Conservation (phyloP, 2,329 filamentous ascomycete species). For the Pyrenophora teres region DNA sequence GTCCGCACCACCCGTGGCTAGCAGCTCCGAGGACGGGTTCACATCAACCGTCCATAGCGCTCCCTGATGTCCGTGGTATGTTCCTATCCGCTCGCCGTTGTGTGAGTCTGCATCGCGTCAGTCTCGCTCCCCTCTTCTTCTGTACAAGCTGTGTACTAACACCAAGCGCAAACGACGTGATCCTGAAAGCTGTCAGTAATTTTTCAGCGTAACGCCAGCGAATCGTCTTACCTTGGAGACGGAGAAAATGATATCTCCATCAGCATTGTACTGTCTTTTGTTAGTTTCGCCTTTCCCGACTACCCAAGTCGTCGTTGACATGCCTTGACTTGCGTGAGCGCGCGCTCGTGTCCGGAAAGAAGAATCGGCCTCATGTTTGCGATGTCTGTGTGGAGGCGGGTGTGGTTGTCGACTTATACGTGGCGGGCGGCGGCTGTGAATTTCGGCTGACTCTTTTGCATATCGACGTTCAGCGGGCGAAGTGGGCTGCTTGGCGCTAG, state of each 20-base stretch:
- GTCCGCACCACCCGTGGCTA: slow-evolving; percentile 95
- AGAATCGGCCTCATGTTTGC: slow-evolving; percentile 88
- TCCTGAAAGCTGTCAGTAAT: slow-evolving; percentile 53
- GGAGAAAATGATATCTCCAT: slow-evolving; percentile 96
- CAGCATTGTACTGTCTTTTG: slow-evolving; percentile 62
- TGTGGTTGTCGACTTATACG: slow-evolving; percentile 24
- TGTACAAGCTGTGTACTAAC: slow-evolving; percentile 27
- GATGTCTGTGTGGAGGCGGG: slow-evolving; percentile 23
- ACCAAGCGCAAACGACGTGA: slow-evolving; percentile 97
- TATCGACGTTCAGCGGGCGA: slow-evolving; percentile 35
- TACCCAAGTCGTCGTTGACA: neutral
- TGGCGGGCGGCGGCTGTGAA: slow-evolving; percentile 29
- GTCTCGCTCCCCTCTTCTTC: slow-evolving; percentile 13
- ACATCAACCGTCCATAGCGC: slow-evolving; percentile 99
- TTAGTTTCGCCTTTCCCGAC: slow-evolving; percentile 1
- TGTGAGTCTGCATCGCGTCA: slow-evolving; percentile 63
- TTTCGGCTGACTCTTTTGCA: slow-evolving; percentile 38
- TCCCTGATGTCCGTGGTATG: slow-evolving; percentile 95
- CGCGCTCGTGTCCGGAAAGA: slow-evolving; percentile 93
- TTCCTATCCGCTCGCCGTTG: slow-evolving; percentile 94
- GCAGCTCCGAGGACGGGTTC: slow-evolving; percentile 86
- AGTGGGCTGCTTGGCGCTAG: slow-evolving; percentile 35
- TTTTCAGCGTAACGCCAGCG: neutral
- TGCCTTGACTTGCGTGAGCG: slow-evolving; percentile 84
- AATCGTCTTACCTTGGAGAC: slow-evolving; percentile 50